Conservation (phyloP, 2,329 filamentous ascomycete species). For the Penicillium palitans region DNA sequence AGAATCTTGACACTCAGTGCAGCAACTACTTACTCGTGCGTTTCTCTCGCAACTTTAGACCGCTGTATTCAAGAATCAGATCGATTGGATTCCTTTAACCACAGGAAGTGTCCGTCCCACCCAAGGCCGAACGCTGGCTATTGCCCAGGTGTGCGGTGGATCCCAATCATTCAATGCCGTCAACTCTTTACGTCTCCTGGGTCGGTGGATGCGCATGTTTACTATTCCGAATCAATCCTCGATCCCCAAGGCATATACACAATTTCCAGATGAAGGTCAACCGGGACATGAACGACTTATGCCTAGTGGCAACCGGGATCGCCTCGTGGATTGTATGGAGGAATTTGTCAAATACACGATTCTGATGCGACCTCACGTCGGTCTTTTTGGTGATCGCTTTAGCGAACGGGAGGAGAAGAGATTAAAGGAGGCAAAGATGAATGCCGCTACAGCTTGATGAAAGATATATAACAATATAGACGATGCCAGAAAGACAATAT, state of each 20-base stretch:
- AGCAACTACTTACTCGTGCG: conserved; percentile 3
- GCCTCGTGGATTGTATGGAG: conserved; percentile 67
- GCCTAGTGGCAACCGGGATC: conserved; percentile 58
- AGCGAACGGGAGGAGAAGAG: conserved; percentile 55
- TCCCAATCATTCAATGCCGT: conserved; percentile 68
- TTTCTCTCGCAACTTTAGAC: conserved; percentile 49
- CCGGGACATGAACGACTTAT: conserved; percentile 53
- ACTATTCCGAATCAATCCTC: conserved; percentile 66
- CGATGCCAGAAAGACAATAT: no score
- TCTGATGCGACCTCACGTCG: conserved; percentile 62
- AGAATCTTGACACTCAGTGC: neutral
- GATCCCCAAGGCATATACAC: conserved; percentile 63
- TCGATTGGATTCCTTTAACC: conserved; percentile 67
- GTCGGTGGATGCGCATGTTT: conserved; percentile 71
- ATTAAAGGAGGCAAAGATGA: conserved; percentile 20
- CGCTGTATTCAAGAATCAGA: conserved; percentile 68
- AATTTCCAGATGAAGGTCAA: conserved; percentile 55
- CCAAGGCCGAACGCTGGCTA: conserved; percentile 63
- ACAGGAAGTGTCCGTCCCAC: conserved; percentile 64
- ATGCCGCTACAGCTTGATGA: neutral
- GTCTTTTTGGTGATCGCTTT: conserved; percentile 62
- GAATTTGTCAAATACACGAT: conserved; percentile 70
- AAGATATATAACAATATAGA: neutral
- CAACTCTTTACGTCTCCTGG: conserved; percentile 64
- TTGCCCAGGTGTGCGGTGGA: conserved; percentile 65